phyloP scores from a whole-genome alignment of 331 rosid species.

The Acacia pycnantha region DNA sequence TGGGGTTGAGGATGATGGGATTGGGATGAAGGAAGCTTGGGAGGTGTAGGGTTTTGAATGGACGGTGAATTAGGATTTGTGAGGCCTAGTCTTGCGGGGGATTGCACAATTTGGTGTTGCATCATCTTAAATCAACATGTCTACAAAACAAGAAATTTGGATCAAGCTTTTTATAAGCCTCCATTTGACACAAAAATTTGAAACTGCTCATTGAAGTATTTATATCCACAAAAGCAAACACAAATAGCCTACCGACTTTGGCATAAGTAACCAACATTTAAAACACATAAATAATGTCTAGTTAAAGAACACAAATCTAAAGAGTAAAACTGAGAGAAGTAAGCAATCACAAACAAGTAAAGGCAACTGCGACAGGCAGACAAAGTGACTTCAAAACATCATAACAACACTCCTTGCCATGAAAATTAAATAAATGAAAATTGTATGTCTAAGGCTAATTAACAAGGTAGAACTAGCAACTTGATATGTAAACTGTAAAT shows the following conservation, averaged over 20 bases:
- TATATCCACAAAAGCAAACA: background rate
- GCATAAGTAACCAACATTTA: background rate
- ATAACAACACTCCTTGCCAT: background rate
- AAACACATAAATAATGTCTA: background rate
- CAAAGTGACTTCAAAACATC: background rate
- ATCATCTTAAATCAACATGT: slow-evolving; percentile 47
- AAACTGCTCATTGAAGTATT: background rate
- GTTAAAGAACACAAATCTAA: background rate
- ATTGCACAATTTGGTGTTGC: slow-evolving; percentile 78
- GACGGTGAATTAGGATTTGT: slow-evolving; percentile 83
- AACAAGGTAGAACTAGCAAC: background rate
- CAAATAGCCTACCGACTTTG: background rate
- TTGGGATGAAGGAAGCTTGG: slow-evolving; percentile 57
- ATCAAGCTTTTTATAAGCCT: background rate
- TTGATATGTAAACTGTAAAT: too few relatives aligned
- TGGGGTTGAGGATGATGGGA: slow-evolving; percentile 26
- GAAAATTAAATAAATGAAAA: too few relatives aligned
- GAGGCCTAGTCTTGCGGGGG: slow-evolving; percentile 89
- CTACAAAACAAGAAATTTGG: background rate
- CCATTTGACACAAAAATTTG: background rate
- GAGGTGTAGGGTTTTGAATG: slow-evolving; percentile 67
- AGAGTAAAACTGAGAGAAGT: background rate
- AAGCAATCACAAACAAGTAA: background rate
- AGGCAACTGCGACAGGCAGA: background rate
- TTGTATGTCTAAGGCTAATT: background rate